phyloP scores from a whole-genome alignment of 176 grass and related monocot genomes.

The Melocanna baccifera region DNA sequence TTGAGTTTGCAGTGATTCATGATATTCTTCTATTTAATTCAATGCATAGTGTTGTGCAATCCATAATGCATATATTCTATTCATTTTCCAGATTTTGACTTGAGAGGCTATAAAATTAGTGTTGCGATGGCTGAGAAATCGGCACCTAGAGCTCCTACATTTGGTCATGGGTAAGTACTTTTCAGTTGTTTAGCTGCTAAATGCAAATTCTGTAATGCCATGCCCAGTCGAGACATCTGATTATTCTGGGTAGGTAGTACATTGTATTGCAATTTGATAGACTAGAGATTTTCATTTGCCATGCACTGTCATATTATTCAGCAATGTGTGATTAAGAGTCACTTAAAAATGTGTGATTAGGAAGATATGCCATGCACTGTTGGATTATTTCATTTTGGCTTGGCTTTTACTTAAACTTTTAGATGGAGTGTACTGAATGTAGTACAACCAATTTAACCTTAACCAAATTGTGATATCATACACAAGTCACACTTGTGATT shows the following conservation, averaged over 20 bases:
- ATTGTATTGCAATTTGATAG: background rate
- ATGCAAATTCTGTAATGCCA: background rate
- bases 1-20: background rate
- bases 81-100: constrained; percentile 70
- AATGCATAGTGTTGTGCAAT: background rate
- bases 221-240: background rate
- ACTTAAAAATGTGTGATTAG: background rate
- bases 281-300: background rate
- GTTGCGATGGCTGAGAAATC: constrained; percentile 97
- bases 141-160: constrained; percentile 77
- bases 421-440: background rate
- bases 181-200: constrained; percentile 18
- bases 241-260: background rate
- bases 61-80: constrained; percentile 29
- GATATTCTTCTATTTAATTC: background rate
- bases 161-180: constrained; percentile 75
- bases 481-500: background rate
- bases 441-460: background rate
- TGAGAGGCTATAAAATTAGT: constrained; percentile 92
- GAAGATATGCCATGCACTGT: background rate
- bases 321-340: background rate
- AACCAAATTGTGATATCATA: background rate
- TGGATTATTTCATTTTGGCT: background rate
- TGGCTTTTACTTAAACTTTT: background rate
- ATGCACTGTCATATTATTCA: background rate